phyloP scores from a whole-genome alignment of 108 stramenopile genomes.

The Nitzschia inconspicua region DNA sequence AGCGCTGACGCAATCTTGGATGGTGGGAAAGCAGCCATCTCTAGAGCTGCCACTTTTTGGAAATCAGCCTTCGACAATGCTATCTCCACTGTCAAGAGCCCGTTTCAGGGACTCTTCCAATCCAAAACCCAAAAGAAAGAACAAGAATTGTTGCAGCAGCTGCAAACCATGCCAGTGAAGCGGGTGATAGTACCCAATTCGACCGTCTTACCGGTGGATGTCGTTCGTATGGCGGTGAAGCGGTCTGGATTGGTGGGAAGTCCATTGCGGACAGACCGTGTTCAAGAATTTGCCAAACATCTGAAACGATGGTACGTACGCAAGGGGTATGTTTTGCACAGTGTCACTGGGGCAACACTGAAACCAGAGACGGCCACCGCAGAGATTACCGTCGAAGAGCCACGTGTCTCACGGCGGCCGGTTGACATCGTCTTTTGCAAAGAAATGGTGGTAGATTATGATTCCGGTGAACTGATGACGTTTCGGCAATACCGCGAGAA shows the following conservation, averaged over 20 bases:
- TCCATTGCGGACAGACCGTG: conserved; percentile 52
- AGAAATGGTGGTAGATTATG: conserved; percentile 54
- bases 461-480: conserved; percentile 43
- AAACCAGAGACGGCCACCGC: conserved; percentile 46
- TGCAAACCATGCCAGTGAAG: conserved; percentile 35
- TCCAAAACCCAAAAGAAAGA: conserved; percentile 11
- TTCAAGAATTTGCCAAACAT: conserved; percentile 50
- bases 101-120: background rate
- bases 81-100: conserved; percentile 1
- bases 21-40: background rate
- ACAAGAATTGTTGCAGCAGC: conserved; percentile 31
- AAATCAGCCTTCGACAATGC: conserved; percentile 4
- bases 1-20: background rate
- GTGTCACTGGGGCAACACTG: conserved; percentile 66
- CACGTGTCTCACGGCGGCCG: conserved; percentile 32
- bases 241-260: conserved; percentile 63
- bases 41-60: conserved; percentile 10
- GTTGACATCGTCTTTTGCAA: conserved; percentile 64
- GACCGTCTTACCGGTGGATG: conserved; percentile 59
- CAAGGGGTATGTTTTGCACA: conserved; percentile 71
- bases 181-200: conserved; percentile 45
- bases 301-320: conserved; percentile 71
- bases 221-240: conserved; percentile 52
- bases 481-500: conserved; percentile 38
- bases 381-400: conserved; percentile 43